Evolutionary conservation across 1,284 basidiomycete species (phyloP), one percentile per base, ranked within the genome.

Genomic region (Papiliotrema fonsecae): DNA sequence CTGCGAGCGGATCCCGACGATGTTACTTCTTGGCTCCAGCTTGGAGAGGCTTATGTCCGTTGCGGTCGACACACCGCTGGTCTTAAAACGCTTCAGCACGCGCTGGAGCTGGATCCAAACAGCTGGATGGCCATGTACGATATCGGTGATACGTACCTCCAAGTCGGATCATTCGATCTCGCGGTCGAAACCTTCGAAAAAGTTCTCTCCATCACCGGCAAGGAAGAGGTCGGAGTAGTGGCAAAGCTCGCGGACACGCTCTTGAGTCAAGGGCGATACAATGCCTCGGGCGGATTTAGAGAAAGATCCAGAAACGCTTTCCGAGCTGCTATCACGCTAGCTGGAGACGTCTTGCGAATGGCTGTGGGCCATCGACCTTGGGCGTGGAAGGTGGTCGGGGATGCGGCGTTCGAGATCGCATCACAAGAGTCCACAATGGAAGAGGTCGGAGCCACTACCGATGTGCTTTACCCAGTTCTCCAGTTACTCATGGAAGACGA

Each of bases 21-120:
- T 67, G 79, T 82, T 9, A 71, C 83, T 25, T 82, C 85, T 22
- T 97, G 93, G 94, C 77, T 92, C 18, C 82, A 88, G 49, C 79
- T 99, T 0, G 94, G 94, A 4, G 91, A 97, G 69, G 87, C 90
- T 0, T 98, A 98, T 60, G 82, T 83, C 54, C 85, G 82, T 61
- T 86, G 88, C 13, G 93, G 94, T 6, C 82, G 89, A 27, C 87
- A 92, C 57, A 83, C 83, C 11, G 94, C 96, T 2, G 88, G 91
- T 1, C 75, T 97, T 52, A 97, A 96, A 70, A 86, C 92, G 1
- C 82, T 97, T 27, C 76, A 79, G 11, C 84, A 81, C 45, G 88
- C 88, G 0, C 79, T 81, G 11, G 81, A 85, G 54, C 78, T 94
- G 43, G 73, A 76, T 27, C 79, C 84, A 1, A 70, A 80, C 16